Evolutionary conservation across 805 yeast genomes (phyloP).

Genomic region (Starmerella ratchasimensis): DNA sequence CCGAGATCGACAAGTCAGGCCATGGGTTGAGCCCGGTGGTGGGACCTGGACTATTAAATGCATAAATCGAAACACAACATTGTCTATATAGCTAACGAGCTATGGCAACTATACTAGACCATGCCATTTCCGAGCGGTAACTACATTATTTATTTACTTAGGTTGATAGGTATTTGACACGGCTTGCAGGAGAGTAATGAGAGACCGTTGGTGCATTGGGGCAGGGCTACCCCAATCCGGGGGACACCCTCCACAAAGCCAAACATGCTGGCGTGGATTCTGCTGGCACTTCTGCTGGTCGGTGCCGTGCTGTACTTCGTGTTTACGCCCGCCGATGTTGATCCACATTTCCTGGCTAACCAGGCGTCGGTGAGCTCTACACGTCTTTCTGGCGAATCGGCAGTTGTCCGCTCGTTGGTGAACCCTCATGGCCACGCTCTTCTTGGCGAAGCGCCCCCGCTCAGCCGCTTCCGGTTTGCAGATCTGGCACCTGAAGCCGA

Average conservation of each 20-base stretch:
- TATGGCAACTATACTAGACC: too few species aligned
- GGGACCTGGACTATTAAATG: too few species aligned
- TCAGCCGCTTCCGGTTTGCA: constrained; percentile 51
- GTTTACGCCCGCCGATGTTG: constrained; percentile 26
- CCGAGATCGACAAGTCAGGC: background rate
- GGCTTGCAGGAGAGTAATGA: background rate
- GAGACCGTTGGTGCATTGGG: background rate
- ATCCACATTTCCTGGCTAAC: constrained; percentile 26
- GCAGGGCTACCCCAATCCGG: background rate
- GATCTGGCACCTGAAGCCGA: constrained; percentile 33
- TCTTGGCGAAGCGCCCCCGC: constrained; percentile 12
- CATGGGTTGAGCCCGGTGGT: background rate
- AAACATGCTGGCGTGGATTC: constrained; percentile 17
- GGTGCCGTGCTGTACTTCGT: constrained; percentile 16
- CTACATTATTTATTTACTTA: background rate
- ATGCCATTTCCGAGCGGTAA: too few species aligned
- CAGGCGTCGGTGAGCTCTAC: constrained; percentile 58
- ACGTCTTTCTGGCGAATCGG: constrained; percentile 54
- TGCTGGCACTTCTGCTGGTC: constrained; percentile 10
- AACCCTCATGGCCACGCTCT: constrained; percentile 45
- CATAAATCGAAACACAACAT: too few species aligned
- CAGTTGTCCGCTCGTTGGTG: constrained; percentile 59
- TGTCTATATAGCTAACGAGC: too few species aligned
- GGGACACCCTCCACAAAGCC: background rate
- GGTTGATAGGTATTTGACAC: background rate